Conservation (phyloP, 2,329 filamentous ascomycete genomes). For the Penicillium janthinellum region DNA sequence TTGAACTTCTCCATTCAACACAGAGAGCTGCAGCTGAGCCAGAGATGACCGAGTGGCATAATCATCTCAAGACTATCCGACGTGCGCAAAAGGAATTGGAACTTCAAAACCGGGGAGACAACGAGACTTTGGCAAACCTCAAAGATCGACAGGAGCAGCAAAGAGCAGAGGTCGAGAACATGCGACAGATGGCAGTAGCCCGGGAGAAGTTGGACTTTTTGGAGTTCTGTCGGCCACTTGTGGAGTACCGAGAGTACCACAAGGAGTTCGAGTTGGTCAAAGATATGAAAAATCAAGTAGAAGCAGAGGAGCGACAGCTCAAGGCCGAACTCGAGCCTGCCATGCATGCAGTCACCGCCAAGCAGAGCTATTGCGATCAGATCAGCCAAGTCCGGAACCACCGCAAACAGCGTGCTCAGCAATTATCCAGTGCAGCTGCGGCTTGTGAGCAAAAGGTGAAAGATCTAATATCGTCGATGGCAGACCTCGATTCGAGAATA, state of each 20-base stretch:
- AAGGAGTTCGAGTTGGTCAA: slow-evolving; percentile 56
- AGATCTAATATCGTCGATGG: slow-evolving; percentile 40
- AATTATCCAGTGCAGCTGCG: slow-evolving; percentile 55
- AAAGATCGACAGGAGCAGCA: slow-evolving; percentile 74
- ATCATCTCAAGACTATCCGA: slow-evolving; percentile 70
- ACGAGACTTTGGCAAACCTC: slow-evolving; percentile 65
- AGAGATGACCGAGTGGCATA: slow-evolving; percentile 78
- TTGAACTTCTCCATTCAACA: slow-evolving; percentile 82
- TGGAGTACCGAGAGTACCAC: slow-evolving; percentile 63
- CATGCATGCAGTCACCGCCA: slow-evolving; percentile 67
- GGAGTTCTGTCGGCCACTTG: slow-evolving; percentile 65
- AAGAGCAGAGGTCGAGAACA: slow-evolving; percentile 78
- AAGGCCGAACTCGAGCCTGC: slow-evolving; percentile 67
- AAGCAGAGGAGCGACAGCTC: slow-evolving; percentile 61
- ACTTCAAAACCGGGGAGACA: slow-evolving; percentile 59
- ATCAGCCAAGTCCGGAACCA: slow-evolving; percentile 59
- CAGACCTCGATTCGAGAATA: slow-evolving; percentile 43
- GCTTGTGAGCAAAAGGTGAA: slow-evolving; percentile 46
- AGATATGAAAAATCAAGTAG: slow-evolving; percentile 55
- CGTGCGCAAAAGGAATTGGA: slow-evolving; percentile 68
- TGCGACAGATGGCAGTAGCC: slow-evolving; percentile 73
- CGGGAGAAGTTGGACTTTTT: slow-evolving; percentile 66
- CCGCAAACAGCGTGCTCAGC: slow-evolving; percentile 57
- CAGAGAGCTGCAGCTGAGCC: slow-evolving; percentile 82
- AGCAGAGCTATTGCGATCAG: slow-evolving; percentile 63